A percentile compares a stretch with the other conserved stretches of the same genome.
phyloP scores from a whole-genome alignment of 2,329 filamentous ascomycete species.

The Phialophora tarda region DNA sequence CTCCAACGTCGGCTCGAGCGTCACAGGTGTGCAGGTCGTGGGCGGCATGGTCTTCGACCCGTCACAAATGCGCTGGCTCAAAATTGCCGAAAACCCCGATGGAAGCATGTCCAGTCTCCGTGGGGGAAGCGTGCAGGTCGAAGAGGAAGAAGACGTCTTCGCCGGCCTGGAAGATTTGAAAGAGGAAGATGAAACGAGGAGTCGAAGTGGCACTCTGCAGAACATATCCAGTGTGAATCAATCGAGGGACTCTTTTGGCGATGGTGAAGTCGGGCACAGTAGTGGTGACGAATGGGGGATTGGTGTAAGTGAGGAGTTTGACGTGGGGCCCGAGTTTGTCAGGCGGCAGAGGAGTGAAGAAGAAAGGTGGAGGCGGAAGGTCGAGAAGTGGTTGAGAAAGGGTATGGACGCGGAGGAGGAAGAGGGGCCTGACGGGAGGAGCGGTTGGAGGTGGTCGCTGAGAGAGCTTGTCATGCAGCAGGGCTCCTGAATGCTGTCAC shows the following conservation, averaged over 20 bases:
- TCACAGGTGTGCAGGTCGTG: constrained; percentile 83
- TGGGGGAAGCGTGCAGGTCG: constrained; percentile 63
- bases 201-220: constrained; percentile 35
- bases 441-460: constrained; percentile 73
- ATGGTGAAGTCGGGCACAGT: constrained; percentile 41
- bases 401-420: constrained; percentile 51
- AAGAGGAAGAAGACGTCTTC: constrained; percentile 92
- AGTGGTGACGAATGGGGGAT: constrained; percentile 74
- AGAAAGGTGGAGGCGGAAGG: constrained; percentile 85
- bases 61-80: constrained; percentile 96
- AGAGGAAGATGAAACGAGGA: constrained; percentile 58
- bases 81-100: constrained; percentile 59
- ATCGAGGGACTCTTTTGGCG: constrained; percentile 36
- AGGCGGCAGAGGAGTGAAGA: constrained; percentile 89
- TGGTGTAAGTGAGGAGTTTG: constrained; percentile 93
- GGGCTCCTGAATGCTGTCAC: neutral
- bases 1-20: constrained; percentile 81
- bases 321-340: constrained; percentile 94
- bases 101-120: constrained; percentile 32
- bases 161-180: constrained; percentile 92
- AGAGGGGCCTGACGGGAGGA: constrained; percentile 53
- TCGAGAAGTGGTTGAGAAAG: constrained; percentile 77
- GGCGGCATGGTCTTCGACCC: constrained; percentile 99
- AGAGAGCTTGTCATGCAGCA: constrained; percentile 35
- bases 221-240: constrained; percentile 28